phyloP scores from a whole-genome alignment of 805 yeast species.

The Scheffersomyces coipomensis region DNA sequence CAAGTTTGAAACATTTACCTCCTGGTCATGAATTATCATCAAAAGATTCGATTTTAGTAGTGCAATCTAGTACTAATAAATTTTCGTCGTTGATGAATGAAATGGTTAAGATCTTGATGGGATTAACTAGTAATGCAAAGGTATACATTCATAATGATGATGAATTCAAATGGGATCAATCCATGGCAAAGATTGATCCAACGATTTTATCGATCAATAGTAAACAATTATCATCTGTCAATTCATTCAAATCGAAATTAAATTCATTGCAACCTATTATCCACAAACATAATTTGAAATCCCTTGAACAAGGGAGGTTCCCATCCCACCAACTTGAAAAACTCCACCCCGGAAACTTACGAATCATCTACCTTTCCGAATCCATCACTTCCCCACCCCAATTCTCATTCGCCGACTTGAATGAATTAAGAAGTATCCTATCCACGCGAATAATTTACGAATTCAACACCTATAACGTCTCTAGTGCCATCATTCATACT shows the following conservation, averaged over 20 bases:
- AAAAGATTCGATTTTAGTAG: constrained; percentile 21
- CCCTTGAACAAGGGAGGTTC: neutral
- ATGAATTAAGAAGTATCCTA: constrained; percentile 41
- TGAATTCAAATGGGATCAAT: constrained; percentile 7
- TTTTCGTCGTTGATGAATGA: constrained; percentile 17
- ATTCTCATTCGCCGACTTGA: constrained; percentile 25
- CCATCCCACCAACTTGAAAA: constrained; percentile 6
- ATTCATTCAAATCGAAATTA: too few species aligned
- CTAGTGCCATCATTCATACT: constrained; percentile 60
- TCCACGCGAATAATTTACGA: constrained; percentile 56
- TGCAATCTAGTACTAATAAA: constrained; percentile 1
- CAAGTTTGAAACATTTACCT: constrained; percentile 49
- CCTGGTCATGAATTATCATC: constrained; percentile 29
- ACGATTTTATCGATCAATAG: constrained; percentile 27
- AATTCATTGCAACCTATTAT: too few species aligned
- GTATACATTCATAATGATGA: constrained; percentile 11
- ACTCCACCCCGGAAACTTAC: too few species aligned
- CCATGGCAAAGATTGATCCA: constrained; percentile 17
- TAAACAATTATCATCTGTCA: constrained; percentile 18
- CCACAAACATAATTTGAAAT: too few species aligned
- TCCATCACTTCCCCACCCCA: too few species aligned
- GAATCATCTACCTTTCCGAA: too few species aligned
- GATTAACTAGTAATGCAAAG: constrained; percentile 32
- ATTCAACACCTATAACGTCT: constrained; percentile 37
- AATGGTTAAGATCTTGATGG: constrained; percentile 38